These are phyloP conservation scores for Cladosporium sp. DNA, from an alignment of 2,329 filamentous ascomycete species.

Conservation along the genomic window DNA sequence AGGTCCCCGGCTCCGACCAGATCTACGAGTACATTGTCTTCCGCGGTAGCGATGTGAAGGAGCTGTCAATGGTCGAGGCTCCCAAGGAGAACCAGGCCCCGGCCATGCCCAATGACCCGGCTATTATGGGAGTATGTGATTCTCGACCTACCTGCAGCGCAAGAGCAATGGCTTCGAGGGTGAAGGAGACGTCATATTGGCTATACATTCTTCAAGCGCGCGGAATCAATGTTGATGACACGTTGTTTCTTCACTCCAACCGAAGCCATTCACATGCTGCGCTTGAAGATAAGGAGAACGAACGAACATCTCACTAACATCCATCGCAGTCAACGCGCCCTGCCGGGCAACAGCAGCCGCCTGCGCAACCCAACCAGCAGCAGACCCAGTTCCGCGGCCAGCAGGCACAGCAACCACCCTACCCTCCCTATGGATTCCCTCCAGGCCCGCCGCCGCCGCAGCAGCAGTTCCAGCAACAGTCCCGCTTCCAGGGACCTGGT, in stretches of 20 bases:
- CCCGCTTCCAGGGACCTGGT: conserved; percentile 42
- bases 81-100: conserved; percentile 67
- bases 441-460: conserved; percentile 29
- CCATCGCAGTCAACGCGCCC: conserved; percentile 24
- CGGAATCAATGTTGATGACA: conserved; percentile 94
- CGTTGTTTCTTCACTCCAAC: conserved; percentile 99
- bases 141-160: conserved; percentile 16
- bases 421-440: conserved; percentile 37
- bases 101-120: conserved; percentile 85
- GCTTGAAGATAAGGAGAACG: neutral
- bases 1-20: conserved; percentile 77
- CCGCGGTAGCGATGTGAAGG: conserved; percentile 96
- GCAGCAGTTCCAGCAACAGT: conserved; percentile 40
- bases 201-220: conserved; percentile 96
- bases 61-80: conserved; percentile 81
- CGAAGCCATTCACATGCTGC: conserved; percentile 10
- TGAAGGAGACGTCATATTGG: conserved; percentile 74
- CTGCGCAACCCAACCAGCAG: conserved; percentile 32
- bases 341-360: conserved; percentile 22
- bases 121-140: conserved; percentile 73
- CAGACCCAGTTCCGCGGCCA: conserved; percentile 33
- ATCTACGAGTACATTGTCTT: conserved; percentile 99
- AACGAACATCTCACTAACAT: conserved; percentile 11
- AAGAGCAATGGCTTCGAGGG: conserved; percentile 54
- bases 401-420: conserved; percentile 34